Conservation (phyloP, 345 rosid species). For the Melaleuca quinquenervia region DNA sequence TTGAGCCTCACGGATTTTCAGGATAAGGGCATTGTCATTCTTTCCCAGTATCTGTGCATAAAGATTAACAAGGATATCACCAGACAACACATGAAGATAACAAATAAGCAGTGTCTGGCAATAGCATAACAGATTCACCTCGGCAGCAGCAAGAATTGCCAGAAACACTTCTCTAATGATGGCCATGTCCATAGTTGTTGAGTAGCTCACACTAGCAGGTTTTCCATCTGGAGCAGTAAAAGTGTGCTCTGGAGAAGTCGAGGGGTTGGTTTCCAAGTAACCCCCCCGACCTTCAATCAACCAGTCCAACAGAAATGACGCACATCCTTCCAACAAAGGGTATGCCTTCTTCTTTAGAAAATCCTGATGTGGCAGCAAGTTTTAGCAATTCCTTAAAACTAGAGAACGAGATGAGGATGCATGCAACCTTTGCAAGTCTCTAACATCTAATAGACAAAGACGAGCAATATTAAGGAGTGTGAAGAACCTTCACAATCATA, state of each 20-base stretch:
- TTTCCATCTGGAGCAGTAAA: constrained; percentile 73
- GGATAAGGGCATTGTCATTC: constrained; percentile 40
- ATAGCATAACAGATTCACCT: constrained; percentile 35
- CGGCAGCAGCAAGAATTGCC: constrained; percentile 59
- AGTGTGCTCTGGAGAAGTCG: constrained; percentile 92
- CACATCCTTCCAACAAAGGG: constrained; percentile 90
- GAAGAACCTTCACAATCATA: neutral
- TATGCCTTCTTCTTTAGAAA: constrained; percentile 69
- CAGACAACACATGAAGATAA: neutral
- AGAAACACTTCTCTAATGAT: constrained; percentile 76
- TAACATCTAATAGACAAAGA: neutral
- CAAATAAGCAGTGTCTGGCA: neutral
- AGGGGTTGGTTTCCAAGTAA: constrained; percentile 84
- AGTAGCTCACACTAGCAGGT: constrained; percentile 83
- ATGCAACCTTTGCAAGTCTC: neutral
- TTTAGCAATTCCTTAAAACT: neutral
- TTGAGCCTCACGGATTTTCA: constrained; percentile 48
- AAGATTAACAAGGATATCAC: neutral
- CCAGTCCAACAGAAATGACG: constrained; percentile 81
- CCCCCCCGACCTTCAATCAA: constrained; percentile 72
- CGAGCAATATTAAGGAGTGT: neutral
- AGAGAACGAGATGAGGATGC: neutral
- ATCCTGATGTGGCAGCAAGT: constrained; percentile 36
- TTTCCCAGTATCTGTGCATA: constrained; percentile 56
- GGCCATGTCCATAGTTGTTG: constrained; percentile 92